Base-by-base conservation (phyloP, 176 grass and related monocot species). In the Stipa capillata region DNA sequence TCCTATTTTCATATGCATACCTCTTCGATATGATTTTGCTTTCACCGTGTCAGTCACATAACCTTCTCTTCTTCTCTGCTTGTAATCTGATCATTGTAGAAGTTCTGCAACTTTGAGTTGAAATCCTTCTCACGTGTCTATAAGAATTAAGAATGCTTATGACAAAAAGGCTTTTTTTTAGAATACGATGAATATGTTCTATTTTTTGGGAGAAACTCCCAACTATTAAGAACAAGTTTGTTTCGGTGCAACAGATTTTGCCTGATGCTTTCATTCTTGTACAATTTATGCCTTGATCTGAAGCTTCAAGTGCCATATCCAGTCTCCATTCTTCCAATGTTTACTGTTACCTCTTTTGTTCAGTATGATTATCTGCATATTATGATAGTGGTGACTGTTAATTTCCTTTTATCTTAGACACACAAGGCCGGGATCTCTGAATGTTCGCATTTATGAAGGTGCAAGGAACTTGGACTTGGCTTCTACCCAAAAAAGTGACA, bases 381-480 rank as follows among this genome's bases (percentile, higher is more conserved):
- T 23, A 69, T 82, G 64, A 43, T 87, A 84, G 29, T 34, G 42
- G 55, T 94, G 52, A 87, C 48, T 31, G 21, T 18, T 82, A 16
- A 68, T 76, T 89, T 78, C 54, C 15, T 87, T 75, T 66, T 79
- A 13, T 78, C 77, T 66, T 90, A 97, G 94, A 43, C 91, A 97
- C 83, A 97, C 91, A 50, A 90, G 85, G 77, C 77, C 85, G 47
- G 95, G 85, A 84, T 97, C 95, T 70, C 82, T 94, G 62, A 94
- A 94, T 75, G 73, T 97, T 71, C 90, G 67, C 85, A 94, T 90
- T 84, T 97, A 97, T 81, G 95, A 97, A 89, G 95, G 95, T 88
- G 95, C 95, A 85, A 92, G 82, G 68, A 92, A 83, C 61, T 87
- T 87, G 40, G 87, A 89, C 39, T 68, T 23, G 14, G 72, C 76